Conservation (phyloP, 805 yeast genomes). For the Candida broadrunensis region DNA sequence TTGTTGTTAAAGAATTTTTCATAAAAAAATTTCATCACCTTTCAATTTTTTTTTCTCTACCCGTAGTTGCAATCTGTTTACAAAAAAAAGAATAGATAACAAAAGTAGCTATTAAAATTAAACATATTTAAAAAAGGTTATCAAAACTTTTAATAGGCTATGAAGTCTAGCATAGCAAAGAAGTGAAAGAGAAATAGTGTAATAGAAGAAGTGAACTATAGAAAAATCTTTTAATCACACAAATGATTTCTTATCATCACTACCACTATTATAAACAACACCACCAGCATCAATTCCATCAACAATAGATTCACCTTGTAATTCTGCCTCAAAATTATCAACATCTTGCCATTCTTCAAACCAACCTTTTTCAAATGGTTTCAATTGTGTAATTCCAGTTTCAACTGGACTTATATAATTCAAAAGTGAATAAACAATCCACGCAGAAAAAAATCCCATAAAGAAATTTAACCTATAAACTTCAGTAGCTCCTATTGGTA, state of each 20-base stretch:
- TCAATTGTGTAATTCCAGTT: conserved; percentile 29
- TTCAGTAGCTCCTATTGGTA: conserved; percentile 74
- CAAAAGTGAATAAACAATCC: conserved; percentile 50
- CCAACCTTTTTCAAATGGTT: conserved; percentile 56
- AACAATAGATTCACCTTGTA: conserved; percentile 25
- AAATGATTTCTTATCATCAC: background rate
- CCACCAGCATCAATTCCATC: conserved; percentile 9
- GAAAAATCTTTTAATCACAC: too few species aligned
- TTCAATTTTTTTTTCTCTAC: too few species aligned
- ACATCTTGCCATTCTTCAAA: conserved; percentile 61
- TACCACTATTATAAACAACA: background rate
- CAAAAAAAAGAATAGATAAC: too few species aligned
- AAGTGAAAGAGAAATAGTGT: too few species aligned
- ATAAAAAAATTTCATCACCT: too few species aligned
- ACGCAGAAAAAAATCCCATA: conserved; percentile 66
- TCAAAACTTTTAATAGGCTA: too few species aligned
- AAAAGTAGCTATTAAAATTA: too few species aligned
- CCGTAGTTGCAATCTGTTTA: too few species aligned
- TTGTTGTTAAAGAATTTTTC: too few species aligned
- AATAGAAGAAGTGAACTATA: too few species aligned
- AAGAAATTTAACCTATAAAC: conserved; percentile 75
- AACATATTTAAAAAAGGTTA: too few species aligned
- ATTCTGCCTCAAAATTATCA: conserved; percentile 54
- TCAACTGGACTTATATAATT: conserved; percentile 51
- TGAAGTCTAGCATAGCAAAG: too few species aligned